These are phyloP conservation scores for Pseudocercospora macadamiae DNA, from an alignment of 2,329 filamentous ascomycete species.

Conservation along the genomic window DNA sequence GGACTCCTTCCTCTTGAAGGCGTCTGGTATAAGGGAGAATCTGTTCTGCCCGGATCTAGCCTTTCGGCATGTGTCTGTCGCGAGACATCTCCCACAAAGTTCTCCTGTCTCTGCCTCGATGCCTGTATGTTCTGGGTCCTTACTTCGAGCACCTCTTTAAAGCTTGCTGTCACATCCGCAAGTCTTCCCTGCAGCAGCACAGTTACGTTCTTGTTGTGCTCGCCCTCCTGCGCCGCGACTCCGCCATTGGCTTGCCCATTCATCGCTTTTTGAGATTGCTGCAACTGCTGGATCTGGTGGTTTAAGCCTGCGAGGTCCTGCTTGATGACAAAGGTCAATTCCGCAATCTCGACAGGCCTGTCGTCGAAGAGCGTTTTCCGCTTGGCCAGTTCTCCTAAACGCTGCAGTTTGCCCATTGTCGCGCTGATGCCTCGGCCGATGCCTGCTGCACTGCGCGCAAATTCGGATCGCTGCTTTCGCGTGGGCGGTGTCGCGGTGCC, in stretches of 20 bases:
- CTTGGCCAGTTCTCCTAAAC: conserved; percentile 90
- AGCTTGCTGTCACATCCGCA: conserved; percentile 89
- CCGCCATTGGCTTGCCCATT: conserved; percentile 55
- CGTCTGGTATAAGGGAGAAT: conserved; percentile 75
- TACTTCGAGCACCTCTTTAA: conserved; percentile 96
- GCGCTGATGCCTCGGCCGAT: conserved; percentile 89
- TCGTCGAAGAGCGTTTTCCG: conserved; percentile 97
- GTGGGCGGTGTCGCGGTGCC: conserved; percentile 45
- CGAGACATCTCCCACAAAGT: conserved; percentile 90
- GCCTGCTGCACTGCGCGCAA: conserved; percentile 86
- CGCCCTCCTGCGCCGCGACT: conserved; percentile 73
- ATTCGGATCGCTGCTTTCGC: conserved; percentile 71
- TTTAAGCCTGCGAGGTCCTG: conserved; percentile 88
- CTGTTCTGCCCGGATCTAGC: conserved; percentile 47
- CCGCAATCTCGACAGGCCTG: conserved; percentile 92
- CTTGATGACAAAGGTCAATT: conserved; percentile 96
- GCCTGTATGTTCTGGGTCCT: conserved; percentile 98
- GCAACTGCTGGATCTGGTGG: conserved; percentile 82
- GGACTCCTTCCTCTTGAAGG: conserved; percentile 67
- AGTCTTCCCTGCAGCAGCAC: conserved; percentile 88
- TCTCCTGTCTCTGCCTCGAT: conserved; percentile 86
- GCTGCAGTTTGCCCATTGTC: conserved; percentile 94
- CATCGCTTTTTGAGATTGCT: conserved; percentile 71
- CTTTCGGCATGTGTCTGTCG: conserved; percentile 46
- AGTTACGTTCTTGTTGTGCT: conserved; percentile 98